phyloP scores from a whole-genome alignment of 495 filamentous ascomycete genomes.

The Aspergillus funiculosus region DNA sequence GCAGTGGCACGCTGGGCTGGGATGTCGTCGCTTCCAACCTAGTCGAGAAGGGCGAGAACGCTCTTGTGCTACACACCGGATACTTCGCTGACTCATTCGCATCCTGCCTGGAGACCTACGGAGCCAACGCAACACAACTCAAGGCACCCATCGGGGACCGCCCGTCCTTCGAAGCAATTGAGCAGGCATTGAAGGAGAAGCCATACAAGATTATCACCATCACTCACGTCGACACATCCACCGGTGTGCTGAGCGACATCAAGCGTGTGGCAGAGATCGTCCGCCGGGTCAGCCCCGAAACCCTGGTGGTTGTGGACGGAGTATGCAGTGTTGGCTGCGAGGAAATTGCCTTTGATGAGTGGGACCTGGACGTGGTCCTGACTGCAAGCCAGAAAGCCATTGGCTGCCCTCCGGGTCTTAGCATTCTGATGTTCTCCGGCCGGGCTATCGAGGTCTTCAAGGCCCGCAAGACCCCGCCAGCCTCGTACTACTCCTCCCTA shows the following conservation, averaged over 20 bases:
- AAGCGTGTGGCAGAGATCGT: constrained; percentile 76
- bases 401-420: constrained; percentile 87
- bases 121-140: constrained; percentile 80
- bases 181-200: constrained; percentile 80
- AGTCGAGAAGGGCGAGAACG: constrained; percentile 80
- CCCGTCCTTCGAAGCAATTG: constrained; percentile 79
- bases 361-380: constrained; percentile 87
- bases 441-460: constrained; percentile 80
- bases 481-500: constrained; percentile 89
- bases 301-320: constrained; percentile 86
- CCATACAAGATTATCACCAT: constrained; percentile 88
- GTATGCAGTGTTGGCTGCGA: constrained; percentile 96
- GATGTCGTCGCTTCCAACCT: constrained; percentile 91
- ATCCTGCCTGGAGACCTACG: constrained; percentile 85
- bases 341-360: constrained; percentile 91
- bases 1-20: constrained; percentile 95
- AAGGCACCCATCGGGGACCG: constrained; percentile 84
- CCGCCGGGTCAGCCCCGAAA: constrained; percentile 79
- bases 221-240: constrained; percentile 96
- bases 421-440: constrained; percentile 85
- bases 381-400: constrained; percentile 96
- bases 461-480: constrained; percentile 68
- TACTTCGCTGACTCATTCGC: constrained; percentile 97
- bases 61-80: constrained; percentile 86
- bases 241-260: constrained; percentile 87